Conservation (phyloP, 208 protist genomes). For the Crithidia brevicula region DNA sequence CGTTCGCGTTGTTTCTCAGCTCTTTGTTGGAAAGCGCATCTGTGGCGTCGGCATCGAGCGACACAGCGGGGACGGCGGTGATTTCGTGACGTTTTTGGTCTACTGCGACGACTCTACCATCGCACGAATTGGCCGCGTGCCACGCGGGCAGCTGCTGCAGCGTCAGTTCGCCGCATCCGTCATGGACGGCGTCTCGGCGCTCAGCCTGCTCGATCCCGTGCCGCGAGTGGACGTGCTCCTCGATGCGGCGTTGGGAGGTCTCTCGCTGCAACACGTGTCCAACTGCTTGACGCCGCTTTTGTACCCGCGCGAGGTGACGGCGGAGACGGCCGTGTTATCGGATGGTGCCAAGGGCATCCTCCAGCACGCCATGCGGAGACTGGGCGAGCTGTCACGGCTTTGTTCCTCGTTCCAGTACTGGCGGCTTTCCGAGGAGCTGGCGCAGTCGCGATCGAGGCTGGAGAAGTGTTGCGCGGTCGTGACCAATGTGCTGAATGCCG, state of each 20-base stretch:
- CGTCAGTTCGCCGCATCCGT: constrained; percentile 34
- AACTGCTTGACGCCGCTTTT: constrained; percentile 33
- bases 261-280: constrained; percentile 26
- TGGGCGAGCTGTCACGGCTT: constrained; percentile 36
- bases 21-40: constrained; percentile 38
- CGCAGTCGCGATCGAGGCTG: constrained; percentile 22
- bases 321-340: constrained; percentile 28
- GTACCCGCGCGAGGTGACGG: constrained; percentile 22
- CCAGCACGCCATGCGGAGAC: constrained; percentile 30
- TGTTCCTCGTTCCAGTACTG: constrained; percentile 48
- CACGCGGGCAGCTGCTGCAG: constrained; percentile 41
- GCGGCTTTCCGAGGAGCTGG: constrained; percentile 43
- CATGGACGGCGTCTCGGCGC: constrained; percentile 22
- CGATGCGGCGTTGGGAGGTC: constrained; percentile 36
- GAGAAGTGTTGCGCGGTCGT: constrained; percentile 25
- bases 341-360: constrained; percentile 40
- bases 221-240: constrained; percentile 37
- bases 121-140: constrained; percentile 42
- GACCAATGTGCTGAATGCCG: constrained; percentile 34
- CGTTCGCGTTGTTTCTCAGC: constrained; percentile 45
- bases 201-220: constrained; percentile 29
- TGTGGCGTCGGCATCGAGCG: constrained; percentile 44
- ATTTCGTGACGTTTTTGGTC: constrained; percentile 44
- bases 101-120: constrained; percentile 54
- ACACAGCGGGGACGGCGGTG: constrained; percentile 28